Percentiles rank a stretch among this genome's conserved stretches.
phyloP scores from a whole-genome alignment of 768 basidiomycete genomes.

The Porpolomopsis calyptriformis region DNA sequence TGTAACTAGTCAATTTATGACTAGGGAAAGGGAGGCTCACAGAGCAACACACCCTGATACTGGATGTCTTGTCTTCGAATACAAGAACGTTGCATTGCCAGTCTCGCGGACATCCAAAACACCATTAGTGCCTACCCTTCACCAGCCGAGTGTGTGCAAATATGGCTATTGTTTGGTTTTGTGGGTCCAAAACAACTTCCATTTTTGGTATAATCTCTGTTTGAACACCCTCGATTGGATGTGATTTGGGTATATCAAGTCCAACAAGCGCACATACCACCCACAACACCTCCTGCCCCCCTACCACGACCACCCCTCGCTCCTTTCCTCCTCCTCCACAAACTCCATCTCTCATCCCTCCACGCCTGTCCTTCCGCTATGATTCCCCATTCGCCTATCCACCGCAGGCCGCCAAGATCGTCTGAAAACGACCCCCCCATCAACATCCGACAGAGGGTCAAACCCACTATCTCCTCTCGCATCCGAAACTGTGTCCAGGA shows the following conservation, averaged over 20 bases:
- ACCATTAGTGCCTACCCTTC: too few relatives aligned
- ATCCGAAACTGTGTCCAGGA: conserved; percentile 15
- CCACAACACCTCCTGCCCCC: not conserved
- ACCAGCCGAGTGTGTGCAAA: too few relatives aligned
- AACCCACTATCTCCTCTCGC: conserved; percentile 14
- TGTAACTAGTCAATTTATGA: too few relatives aligned
- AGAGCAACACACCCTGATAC: too few relatives aligned
- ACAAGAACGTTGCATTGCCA: too few relatives aligned
- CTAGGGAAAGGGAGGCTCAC: too few relatives aligned
- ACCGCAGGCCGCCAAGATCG: conserved; percentile 13
- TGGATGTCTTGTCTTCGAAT: too few relatives aligned
- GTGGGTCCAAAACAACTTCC: not conserved
- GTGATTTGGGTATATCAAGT: not conserved
- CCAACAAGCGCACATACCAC: too few relatives aligned
- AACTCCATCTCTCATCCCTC: conserved; percentile 1
- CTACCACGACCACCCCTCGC: not conserved
- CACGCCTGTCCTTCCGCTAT: not conserved
- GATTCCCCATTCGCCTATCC: not conserved
- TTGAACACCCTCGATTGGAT: not conserved
- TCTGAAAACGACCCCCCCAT: conserved; percentile 11
- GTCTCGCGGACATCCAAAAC: too few relatives aligned
- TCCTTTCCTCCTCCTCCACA: not conserved
- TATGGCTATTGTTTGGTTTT: not conserved
- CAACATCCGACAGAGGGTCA: not conserved
- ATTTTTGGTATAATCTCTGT: not conserved